Evolutionary conservation across 768 basidiomycete genomes (phyloP).

Genomic region (Lentinula sp.): DNA sequence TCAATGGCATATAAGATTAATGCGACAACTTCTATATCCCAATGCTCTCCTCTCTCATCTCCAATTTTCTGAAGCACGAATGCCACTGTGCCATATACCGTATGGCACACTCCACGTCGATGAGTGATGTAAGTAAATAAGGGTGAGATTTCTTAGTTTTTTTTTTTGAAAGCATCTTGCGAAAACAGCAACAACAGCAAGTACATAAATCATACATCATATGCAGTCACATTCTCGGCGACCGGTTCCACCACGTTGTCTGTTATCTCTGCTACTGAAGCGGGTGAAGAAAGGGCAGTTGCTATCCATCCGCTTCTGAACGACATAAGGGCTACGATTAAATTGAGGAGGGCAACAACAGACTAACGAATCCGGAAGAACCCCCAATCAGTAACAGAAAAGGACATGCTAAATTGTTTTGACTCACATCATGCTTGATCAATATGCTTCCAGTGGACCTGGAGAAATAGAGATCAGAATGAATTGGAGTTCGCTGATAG

Average conservation of each 20-base stretch:
- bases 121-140: too few relatives aligned
- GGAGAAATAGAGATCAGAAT: background rate
- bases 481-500: background rate
- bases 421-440: constrained; percentile 56
- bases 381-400: constrained; percentile 14
- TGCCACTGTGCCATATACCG: too few relatives aligned
- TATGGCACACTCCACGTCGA: too few relatives aligned
- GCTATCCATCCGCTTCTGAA: constrained; percentile 72
- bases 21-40: too few relatives aligned
- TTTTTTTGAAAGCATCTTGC: too few relatives aligned
- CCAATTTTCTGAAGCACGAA: too few relatives aligned
- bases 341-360: constrained; percentile 30
- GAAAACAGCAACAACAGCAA: too few relatives aligned
- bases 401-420: background rate
- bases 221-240: background rate
- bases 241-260: constrained; percentile 9
- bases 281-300: constrained; percentile 40
- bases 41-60: too few relatives aligned
- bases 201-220: background rate
- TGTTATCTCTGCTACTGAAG: constrained; percentile 10
- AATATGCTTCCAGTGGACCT: constrained; percentile 71
- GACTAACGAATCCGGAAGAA: constrained; percentile 14
- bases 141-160: too few relatives aligned
- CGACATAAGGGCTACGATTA: constrained; percentile 49
- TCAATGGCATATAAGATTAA: too few relatives aligned